Percentiles rank a stretch among this genome's conserved stretches.
Evolutionary conservation across 257 asterid species (phyloP).

Genomic region (Plantago elongata): DNA sequence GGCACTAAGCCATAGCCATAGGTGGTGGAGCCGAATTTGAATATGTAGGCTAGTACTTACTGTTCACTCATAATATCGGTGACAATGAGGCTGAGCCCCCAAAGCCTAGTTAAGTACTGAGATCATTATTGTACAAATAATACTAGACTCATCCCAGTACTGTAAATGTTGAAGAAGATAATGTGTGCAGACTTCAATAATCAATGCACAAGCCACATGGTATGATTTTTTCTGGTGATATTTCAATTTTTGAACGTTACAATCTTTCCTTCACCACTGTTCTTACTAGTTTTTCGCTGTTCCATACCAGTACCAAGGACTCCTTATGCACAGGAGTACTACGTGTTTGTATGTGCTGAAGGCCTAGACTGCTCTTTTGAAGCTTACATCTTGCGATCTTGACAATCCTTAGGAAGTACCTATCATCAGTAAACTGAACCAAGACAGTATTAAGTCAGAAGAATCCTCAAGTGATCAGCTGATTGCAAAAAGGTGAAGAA

Average conservation of each 20-base stretch:
- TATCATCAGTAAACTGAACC: slow-evolving; percentile 53
- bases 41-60: no score
- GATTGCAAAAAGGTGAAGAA: neutral
- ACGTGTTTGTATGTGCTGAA: slow-evolving; percentile 27
- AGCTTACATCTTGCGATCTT: slow-evolving; percentile 75
- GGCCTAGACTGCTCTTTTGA: slow-evolving; percentile 31
- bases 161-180: no score
- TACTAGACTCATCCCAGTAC: no score
- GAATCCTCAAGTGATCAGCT: neutral
- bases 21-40: slow-evolving; percentile 17
- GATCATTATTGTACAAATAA: no score
- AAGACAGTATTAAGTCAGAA: slow-evolving; percentile 13
- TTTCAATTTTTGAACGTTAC: slow-evolving; percentile 22
- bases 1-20: neutral
- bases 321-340: slow-evolving; percentile 65
- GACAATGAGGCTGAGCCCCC: no score
- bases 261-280: slow-evolving; percentile 77
- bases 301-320: slow-evolving; percentile 59
- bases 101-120: no score
- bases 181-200: no score
- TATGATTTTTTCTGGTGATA: no score
- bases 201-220: no score
- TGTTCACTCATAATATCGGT: no score
- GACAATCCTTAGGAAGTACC: slow-evolving; percentile 51
- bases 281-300: slow-evolving; percentile 44